phyloP scores from a whole-genome alignment of 345 rosid genomes.

The Syzygium jambos region DNA sequence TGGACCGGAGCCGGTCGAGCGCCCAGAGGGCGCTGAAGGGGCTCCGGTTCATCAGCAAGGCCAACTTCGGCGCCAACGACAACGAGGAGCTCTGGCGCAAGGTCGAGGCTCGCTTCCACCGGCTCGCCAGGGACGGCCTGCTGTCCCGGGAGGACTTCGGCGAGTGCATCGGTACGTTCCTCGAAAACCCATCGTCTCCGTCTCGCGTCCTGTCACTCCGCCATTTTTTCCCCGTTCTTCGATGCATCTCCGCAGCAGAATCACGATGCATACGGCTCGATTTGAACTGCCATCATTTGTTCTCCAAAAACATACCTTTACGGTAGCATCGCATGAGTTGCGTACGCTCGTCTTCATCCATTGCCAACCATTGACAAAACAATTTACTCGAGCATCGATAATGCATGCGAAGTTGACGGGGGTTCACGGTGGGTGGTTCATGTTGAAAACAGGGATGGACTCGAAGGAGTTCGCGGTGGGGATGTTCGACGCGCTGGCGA shows the following conservation, averaged over 20 bases:
- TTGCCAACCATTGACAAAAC: too few relatives aligned
- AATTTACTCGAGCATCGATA: too few relatives aligned
- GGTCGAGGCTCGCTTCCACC: conserved; percentile 55
- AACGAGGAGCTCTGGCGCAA: conserved; percentile 55
- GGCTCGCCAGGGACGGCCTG: conserved; percentile 53
- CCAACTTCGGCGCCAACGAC: conserved; percentile 22
- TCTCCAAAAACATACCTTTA: neutral
- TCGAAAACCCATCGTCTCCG: neutral
- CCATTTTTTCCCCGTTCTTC: too few relatives aligned
- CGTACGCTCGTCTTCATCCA: neutral
- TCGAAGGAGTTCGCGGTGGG: conserved; percentile 88
- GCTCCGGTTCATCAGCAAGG: conserved; percentile 59
- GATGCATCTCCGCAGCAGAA: too few relatives aligned
- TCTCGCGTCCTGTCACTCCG: too few relatives aligned
- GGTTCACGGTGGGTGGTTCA: neutral
- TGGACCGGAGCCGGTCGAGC: conserved; percentile 57
- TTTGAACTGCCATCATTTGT: neutral
- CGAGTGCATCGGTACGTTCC: conserved; percentile 69
- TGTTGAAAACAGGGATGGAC: conserved; percentile 58
- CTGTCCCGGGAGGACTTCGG: conserved; percentile 83
- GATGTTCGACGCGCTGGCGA: conserved; percentile 66
- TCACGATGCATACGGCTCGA: too few relatives aligned
- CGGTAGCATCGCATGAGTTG: neutral
- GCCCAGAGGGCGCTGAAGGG: conserved; percentile 79
- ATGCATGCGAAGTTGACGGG: neutral